phyloP scores from a whole-genome alignment of 73 alveolate genomes.

The Paramecium bursaria region DNA sequence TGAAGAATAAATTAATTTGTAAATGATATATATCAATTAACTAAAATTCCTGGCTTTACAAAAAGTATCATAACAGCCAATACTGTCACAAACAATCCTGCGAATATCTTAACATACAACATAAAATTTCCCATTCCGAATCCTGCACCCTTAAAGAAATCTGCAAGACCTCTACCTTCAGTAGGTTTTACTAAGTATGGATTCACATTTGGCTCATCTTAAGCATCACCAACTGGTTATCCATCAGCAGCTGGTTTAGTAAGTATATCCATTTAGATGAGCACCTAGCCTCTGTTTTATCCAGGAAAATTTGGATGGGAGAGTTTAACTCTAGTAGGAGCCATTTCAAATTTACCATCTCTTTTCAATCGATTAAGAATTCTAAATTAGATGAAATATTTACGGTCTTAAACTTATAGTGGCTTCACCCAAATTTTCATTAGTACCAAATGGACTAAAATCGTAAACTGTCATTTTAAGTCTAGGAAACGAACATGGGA shows the following conservation, averaged over 20 bases:
- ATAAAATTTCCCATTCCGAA: conserved; percentile 77
- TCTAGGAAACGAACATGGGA: conserved; percentile 95
- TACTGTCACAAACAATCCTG: conserved; percentile 58
- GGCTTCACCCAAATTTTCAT: conserved; percentile 83
- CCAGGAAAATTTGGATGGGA: conserved; percentile 77
- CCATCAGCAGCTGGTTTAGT: conserved; percentile 78
- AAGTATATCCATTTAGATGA: conserved; percentile 74
- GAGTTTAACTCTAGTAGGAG: conserved; percentile 75
- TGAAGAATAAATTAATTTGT: too few relatives aligned
- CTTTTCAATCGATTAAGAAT: conserved; percentile 72
- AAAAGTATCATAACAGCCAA: conserved; percentile 64
- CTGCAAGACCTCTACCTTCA: conserved; percentile 93
- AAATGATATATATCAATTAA: conserved; percentile 67
- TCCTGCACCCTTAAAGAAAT: conserved; percentile 82
- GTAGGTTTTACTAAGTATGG: conserved; percentile 91
- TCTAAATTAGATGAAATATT: conserved; percentile 43
- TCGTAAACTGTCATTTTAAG: conserved; percentile 89
- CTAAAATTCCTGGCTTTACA: conserved; percentile 70
- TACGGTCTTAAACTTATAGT: conserved; percentile 74
- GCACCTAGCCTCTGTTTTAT: conserved; percentile 73
- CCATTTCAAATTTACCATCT: conserved; percentile 83
- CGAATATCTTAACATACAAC: conserved; percentile 63
- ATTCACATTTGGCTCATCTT: conserved; percentile 95
- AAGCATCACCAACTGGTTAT: conserved; percentile 87
- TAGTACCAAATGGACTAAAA: conserved; percentile 79